Evolutionary conservation across 805 yeast species (phyloP), one percentile per base, ranked within the genome.

Genomic region (Brettanomyces naardenensis): DNA sequence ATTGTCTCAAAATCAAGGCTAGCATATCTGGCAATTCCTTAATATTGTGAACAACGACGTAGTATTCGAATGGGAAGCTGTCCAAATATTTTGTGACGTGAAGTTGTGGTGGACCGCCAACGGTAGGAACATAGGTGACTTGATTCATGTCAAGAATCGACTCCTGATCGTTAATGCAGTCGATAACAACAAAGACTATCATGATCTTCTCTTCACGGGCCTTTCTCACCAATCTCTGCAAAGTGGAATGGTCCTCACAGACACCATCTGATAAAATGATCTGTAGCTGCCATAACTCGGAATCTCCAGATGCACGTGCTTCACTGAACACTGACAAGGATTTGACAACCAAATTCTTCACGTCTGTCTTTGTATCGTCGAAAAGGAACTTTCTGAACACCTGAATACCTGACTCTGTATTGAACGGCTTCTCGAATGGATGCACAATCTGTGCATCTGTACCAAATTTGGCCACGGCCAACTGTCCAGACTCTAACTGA

Each of bases 211-310:
- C 85, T 50, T 92, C 97, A 49, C 95, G 72, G 2, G 97, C 97
- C 46, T 75, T 75, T 51, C 98, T 79, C 4, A 90, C 97, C 48
- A 92, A 69, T 45, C 90, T 70, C 46, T 83, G 78, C 35, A 92
- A 68, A 0, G 82, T 76, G 22, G 72, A 88, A 58, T 92, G 98
- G 58, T 89, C 94, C 59, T 92, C 99, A 56, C 97, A 88, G 34
- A 92, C 86, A 62, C 99, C 99, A 64, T 92, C 99, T 2, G 96
- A 87, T 23, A 92, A 71, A 42, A 92, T 82, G 40, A 92, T 87
- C 58, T 94, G 87, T 46, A 92, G 68, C 61, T 87, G 95, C 96
- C 97, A 92, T 55, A 86, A 69, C 44, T 86, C 95, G 29, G 65
- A 52, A 46, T 59, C 62, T 0, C 66, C 54, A 22, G 65, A 57